A percentile compares a stretch with the other conserved stretches of the same genome.
These are phyloP conservation scores for baker's yeast (Saccharomyces cerevisiae) DNA, from an alignment of 805 yeast genomes.

Conservation along the genomic window DNA sequence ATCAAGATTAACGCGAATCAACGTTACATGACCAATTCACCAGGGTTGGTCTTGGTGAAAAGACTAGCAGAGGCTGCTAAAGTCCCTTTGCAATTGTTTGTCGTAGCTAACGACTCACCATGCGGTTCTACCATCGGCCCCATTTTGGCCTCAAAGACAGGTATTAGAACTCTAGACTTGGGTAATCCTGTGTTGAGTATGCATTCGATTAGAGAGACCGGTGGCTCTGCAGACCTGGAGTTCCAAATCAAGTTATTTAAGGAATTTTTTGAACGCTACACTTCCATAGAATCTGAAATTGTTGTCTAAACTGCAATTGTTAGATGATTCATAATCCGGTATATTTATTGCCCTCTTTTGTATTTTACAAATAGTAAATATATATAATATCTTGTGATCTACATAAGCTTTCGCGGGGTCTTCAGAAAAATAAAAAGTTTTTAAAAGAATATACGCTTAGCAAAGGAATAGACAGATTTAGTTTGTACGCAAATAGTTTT, in stretches of 20 bases:
- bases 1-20: slow-evolving; percentile 92
- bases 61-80: slow-evolving; percentile 55
- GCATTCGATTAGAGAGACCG: slow-evolving; percentile 92
- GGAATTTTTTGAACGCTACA: slow-evolving; percentile 47
- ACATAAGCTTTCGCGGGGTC: background rate
- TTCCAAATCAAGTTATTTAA: slow-evolving; percentile 53
- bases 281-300: slow-evolving; percentile 36
- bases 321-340: background rate
- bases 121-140: slow-evolving; percentile 98
- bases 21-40: slow-evolving; percentile 87
- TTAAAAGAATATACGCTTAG: background rate
- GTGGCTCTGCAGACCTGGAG: slow-evolving; percentile 68
- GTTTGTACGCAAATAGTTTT: background rate
- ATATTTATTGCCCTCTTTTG: background rate
- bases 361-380: background rate
- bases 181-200: slow-evolving; percentile 89
- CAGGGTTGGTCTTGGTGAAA: slow-evolving; percentile 74
- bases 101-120: slow-evolving; percentile 86
- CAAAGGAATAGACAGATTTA: background rate
- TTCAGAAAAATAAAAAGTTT: background rate
- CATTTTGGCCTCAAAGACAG: slow-evolving; percentile 76
- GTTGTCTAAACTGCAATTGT: slow-evolving; percentile 22
- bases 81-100: slow-evolving; percentile 86
- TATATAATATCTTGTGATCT: background rate
- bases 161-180: slow-evolving; percentile 77